Conservation (phyloP, 1,139 yeast species). For the Hansenula lynferdii region DNA sequence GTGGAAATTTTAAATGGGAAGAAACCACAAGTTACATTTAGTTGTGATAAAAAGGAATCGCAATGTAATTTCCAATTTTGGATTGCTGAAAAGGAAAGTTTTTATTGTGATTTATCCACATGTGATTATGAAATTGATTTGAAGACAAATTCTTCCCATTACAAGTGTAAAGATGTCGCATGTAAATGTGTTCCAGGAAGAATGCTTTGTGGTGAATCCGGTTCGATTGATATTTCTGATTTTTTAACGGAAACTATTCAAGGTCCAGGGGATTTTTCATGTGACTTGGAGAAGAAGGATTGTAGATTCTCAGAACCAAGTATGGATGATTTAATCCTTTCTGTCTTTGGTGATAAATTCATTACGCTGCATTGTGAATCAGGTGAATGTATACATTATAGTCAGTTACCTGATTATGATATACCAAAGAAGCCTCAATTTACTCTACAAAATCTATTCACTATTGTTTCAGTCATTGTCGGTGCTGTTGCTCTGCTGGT, state of each 20-base stretch:
- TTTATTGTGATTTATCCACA: slow-evolving; percentile 73
- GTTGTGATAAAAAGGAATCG: slow-evolving; percentile 66
- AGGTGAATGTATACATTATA: slow-evolving; percentile 88
- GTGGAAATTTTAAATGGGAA: slow-evolving; percentile 73
- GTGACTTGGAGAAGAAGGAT: slow-evolving; percentile 54
- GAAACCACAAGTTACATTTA: slow-evolving; percentile 88
- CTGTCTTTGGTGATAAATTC: slow-evolving; percentile 90
- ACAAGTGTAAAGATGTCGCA: slow-evolving; percentile 67
- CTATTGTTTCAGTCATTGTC: slow-evolving; percentile 46
- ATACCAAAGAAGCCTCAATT: slow-evolving; percentile 55
- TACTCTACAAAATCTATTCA: slow-evolving; percentile 43
- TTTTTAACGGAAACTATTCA: slow-evolving; percentile 82
- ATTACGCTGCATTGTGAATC: slow-evolving; percentile 77
- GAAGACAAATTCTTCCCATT: slow-evolving; percentile 62
- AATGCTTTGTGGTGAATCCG: slow-evolving; percentile 91
- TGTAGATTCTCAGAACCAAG: slow-evolving; percentile 92
- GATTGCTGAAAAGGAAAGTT: slow-evolving; percentile 87
- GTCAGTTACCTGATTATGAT: slow-evolving; percentile 88
- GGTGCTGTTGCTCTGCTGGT: slow-evolving; percentile 34
- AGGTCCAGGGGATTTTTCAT: slow-evolving; percentile 91
- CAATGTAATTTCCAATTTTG: slow-evolving; percentile 91
- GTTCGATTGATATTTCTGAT: slow-evolving; percentile 92
- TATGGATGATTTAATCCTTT: slow-evolving; percentile 85
- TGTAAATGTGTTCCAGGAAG: slow-evolving; percentile 90
- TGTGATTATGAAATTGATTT: slow-evolving; percentile 71